Percentiles rank a stretch among this genome's conserved stretches.
phyloP scores from a whole-genome alignment of 1,139 yeast species.

The Debaryomyces subglobosus region DNA sequence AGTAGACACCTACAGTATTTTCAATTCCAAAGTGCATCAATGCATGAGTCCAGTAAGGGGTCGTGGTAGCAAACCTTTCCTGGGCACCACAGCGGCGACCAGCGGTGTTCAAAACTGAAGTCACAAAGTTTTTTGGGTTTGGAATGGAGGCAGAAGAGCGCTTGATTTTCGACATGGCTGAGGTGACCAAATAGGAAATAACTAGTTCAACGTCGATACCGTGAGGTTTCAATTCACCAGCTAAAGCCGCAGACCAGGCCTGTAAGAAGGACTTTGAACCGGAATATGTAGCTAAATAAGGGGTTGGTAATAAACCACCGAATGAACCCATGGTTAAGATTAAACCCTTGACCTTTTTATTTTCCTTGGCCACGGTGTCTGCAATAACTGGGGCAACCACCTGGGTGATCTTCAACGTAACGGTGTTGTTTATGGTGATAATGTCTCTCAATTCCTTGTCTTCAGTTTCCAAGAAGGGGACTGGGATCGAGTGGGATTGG shows the following conservation, averaged over 20 bases:
- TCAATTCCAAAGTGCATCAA: slow-evolving; percentile 85
- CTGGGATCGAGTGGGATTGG: slow-evolving; percentile 92
- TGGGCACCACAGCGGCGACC: slow-evolving; percentile 94
- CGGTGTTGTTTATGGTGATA: slow-evolving; percentile 81
- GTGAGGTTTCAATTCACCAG: slow-evolving; percentile 75
- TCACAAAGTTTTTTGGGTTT: slow-evolving; percentile 77
- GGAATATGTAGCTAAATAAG: slow-evolving; percentile 88
- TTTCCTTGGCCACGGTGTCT: slow-evolving; percentile 47
- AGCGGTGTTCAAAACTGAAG: slow-evolving; percentile 61
- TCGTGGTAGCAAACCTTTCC: slow-evolving; percentile 80
- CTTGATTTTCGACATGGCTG: slow-evolving; percentile 93
- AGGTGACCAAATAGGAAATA: slow-evolving; percentile 88
- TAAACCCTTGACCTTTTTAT: slow-evolving; percentile 59
- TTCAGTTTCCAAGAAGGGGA: slow-evolving; percentile 82
- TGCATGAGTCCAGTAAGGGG: slow-evolving; percentile 96
- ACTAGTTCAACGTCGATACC: slow-evolving; percentile 85
- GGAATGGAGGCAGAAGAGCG: slow-evolving; percentile 79
- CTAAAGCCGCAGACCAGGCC: slow-evolving; percentile 86
- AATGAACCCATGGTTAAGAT: slow-evolving; percentile 96
- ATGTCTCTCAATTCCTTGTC: slow-evolving; percentile 74
- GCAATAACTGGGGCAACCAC: slow-evolving; percentile 68
- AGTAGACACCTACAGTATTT: slow-evolving; percentile 78
- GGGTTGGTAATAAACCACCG: slow-evolving; percentile 93
- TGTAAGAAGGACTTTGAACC: slow-evolving; percentile 96
- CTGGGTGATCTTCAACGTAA: slow-evolving; percentile 84